phyloP scores from a whole-genome alignment of 2,329 filamentous ascomycete genomes.

The Sarocladium kiliense region DNA sequence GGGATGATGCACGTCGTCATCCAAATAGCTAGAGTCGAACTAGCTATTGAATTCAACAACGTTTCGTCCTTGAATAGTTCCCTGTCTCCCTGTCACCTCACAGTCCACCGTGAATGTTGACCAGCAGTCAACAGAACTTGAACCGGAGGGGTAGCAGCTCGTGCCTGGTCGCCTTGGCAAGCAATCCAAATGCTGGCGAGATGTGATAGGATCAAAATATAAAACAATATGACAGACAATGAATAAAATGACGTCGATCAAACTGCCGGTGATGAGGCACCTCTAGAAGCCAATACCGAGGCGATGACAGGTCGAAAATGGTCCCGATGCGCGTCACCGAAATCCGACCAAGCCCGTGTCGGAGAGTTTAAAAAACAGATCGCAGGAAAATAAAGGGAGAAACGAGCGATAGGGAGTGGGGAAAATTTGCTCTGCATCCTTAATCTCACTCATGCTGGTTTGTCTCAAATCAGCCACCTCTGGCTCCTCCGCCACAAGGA shows the following conservation, averaged over 20 bases:
- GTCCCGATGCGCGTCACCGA: not conserved
- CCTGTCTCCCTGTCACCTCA: no score
- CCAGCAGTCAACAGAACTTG: no score
- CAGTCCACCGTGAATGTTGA: no score
- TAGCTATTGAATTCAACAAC: no score
- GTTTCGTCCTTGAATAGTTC: no score
- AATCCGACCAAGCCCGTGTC: not conserved
- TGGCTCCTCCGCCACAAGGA: not conserved
- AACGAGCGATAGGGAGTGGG: not conserved
- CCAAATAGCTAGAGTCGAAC: no score
- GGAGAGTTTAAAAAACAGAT: not conserved
- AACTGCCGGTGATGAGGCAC: not conserved
- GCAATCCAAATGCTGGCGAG: no score
- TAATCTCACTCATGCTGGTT: slow-evolving; percentile 46
- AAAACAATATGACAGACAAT: no score
- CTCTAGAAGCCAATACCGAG: not conserved
- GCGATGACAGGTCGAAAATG: not conserved
- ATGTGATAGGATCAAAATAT: no score
- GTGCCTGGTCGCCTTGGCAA: not conserved
- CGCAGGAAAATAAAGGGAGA: not conserved
- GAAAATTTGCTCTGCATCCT: no score
- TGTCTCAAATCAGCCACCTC: slow-evolving; percentile 4
- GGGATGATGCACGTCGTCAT: no score
- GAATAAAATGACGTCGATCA: not conserved
- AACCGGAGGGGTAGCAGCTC: not conserved